Conservation (phyloP, 345 rosid species). For the Lumnitzera racemosa region DNA sequence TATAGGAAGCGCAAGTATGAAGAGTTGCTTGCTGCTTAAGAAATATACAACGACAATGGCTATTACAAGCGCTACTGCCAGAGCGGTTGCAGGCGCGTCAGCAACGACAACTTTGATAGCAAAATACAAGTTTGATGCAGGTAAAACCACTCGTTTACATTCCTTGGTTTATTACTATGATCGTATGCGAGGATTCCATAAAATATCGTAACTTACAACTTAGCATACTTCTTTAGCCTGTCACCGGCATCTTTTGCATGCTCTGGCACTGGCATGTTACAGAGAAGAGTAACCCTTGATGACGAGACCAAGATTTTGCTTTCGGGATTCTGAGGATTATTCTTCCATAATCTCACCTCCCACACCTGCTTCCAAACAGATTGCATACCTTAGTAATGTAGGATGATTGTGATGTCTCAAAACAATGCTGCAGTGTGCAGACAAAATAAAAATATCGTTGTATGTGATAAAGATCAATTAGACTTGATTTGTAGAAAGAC, state of each 20-base stretch:
- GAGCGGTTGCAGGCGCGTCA: too few relatives aligned
- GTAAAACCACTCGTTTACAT: too few relatives aligned
- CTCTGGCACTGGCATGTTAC: constrained; percentile 71
- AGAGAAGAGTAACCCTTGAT: constrained; percentile 60
- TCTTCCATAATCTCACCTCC: constrained; percentile 73
- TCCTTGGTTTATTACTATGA: too few relatives aligned
- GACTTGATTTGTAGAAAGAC: too few relatives aligned
- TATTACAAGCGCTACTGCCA: too few relatives aligned
- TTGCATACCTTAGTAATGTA: neutral
- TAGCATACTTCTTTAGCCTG: constrained; percentile 39
- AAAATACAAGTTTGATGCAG: too few relatives aligned
- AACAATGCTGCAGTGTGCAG: neutral
- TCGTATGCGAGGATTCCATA: too few relatives aligned
- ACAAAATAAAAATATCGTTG: neutral
- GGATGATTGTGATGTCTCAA: neutral
- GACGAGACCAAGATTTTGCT: constrained; percentile 40
- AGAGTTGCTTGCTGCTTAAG: too few relatives aligned
- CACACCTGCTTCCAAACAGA: constrained; percentile 45
- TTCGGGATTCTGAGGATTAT: constrained; percentile 27
- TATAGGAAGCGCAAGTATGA: too few relatives aligned
- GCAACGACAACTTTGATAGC: too few relatives aligned
- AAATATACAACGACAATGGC: too few relatives aligned
- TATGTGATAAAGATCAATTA: too few relatives aligned
- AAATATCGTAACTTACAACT: constrained; percentile 26
- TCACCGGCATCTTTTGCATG: constrained; percentile 42